Evolutionary conservation across 2,329 filamentous ascomycete genomes (phyloP).

Genomic region (Pyrenochaeta sp.): DNA sequence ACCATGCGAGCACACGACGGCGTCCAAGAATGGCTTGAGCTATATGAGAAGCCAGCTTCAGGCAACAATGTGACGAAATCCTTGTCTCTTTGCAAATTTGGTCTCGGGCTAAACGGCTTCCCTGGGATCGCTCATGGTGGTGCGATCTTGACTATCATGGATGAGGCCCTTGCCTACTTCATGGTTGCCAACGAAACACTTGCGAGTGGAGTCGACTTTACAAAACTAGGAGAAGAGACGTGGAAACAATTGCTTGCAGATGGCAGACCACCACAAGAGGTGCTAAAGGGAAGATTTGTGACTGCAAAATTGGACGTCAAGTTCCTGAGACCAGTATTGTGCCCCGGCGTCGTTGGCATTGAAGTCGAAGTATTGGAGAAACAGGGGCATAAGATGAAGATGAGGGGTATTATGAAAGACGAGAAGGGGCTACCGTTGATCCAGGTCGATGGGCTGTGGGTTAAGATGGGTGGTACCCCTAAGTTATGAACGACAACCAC

Average conservation of each 20-base stretch:
- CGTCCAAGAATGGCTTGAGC: constrained; percentile 29
- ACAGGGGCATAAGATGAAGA: constrained; percentile 28
- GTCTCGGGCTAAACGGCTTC: constrained; percentile 65
- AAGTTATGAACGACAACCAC: constrained; percentile 18
- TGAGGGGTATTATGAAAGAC: constrained; percentile 35
- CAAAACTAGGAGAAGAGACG: constrained; percentile 5
- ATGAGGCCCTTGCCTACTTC: constrained; percentile 61
- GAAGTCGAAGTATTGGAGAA: constrained; percentile 30
- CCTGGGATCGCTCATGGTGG: constrained; percentile 76
- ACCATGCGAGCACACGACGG: constrained; percentile 26
- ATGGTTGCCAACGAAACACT: constrained; percentile 27
- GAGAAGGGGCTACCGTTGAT: constrained; percentile 28
- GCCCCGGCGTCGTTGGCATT: constrained; percentile 35
- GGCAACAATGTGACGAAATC: constrained; percentile 18
- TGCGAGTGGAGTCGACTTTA: constrained; percentile 8
- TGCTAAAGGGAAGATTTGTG: constrained; percentile 27
- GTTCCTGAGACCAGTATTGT: constrained; percentile 31
- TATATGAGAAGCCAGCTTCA: constrained; percentile 25
- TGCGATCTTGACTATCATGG: constrained; percentile 69
- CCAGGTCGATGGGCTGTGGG: constrained; percentile 31
- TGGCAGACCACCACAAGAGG: constrained; percentile 15
- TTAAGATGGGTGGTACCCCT: constrained; percentile 23
- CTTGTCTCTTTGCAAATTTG: constrained; percentile 30
- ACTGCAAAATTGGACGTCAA: constrained; percentile 32
- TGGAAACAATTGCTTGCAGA: constrained; percentile 12